Evolutionary conservation across 768 basidiomycete genomes (phyloP).

Genomic region (Tricholoma saponaceum): DNA sequence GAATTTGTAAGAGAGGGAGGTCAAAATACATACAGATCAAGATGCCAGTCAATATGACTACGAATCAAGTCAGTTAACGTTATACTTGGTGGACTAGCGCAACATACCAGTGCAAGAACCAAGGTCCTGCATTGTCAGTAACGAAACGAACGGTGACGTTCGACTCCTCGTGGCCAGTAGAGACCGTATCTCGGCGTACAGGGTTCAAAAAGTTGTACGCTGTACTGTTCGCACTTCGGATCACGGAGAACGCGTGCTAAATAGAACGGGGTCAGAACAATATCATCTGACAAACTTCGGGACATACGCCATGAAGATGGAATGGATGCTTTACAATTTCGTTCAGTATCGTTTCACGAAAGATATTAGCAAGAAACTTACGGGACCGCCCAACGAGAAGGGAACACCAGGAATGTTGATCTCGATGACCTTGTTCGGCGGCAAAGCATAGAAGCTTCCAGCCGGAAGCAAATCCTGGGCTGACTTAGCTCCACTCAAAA

Average conservation of each 20-base stretch:
- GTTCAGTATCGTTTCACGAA: no score
- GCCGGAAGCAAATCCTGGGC: conserved; percentile 35
- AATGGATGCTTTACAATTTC: conserved; percentile 19
- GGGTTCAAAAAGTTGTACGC: conserved; percentile 21
- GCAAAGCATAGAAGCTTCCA: conserved; percentile 40
- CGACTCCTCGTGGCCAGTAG: conserved; percentile 24
- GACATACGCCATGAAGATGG: conserved; percentile 28
- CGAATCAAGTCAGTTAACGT: neutral
- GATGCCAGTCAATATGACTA: conserved; percentile 12
- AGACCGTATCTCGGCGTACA: conserved; percentile 32
- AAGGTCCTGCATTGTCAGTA: conserved; percentile 65
- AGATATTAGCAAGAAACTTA: neutral
- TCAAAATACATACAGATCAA: conserved; percentile 4
- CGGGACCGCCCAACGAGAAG: conserved; percentile 27
- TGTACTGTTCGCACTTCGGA: conserved; percentile 26
- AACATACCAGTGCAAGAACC: conserved; percentile 21
- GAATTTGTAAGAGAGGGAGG: no score
- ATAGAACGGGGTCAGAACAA: neutral
- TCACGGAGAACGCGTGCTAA: conserved; percentile 35
- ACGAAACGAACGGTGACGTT: conserved; percentile 49
- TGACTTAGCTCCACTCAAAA: conserved; percentile 37
- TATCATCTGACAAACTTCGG: no score
- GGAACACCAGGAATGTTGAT: neutral
- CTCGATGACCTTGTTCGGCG: conserved; percentile 43
- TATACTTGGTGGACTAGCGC: neutral